Base-by-base conservation (phyloP, 139 green algal genomes). In the Micractinium conductrix region DNA sequence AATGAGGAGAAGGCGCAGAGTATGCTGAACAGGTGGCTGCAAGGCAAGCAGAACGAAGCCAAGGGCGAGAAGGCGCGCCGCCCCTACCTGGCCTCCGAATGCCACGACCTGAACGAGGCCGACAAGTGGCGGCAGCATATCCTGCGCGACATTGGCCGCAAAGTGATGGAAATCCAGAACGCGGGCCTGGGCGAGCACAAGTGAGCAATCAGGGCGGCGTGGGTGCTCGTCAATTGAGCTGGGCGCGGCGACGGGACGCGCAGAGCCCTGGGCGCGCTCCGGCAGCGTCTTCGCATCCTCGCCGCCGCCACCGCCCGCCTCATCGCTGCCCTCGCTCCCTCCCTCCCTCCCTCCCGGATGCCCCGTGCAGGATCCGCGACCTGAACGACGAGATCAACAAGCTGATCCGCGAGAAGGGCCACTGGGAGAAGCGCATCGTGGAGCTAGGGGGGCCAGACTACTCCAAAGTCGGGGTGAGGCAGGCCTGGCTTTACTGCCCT, bases 351-450 rank as follows among this genome's bases (percentile, higher is more conserved):
- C n/a, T 30, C 10, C 19, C n/a, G n/a, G n/a, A n/a, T n/a, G n/a
- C n/a, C n/a, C 2, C n/a, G 4, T 71, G 76, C 89, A 98, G 95
- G 37, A 92, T 99, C 19, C 94, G 97, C 9, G 97, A 99, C 80
- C 87, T 99, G 14, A 99, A 99, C 80, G 97, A 99, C 78, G 97
- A 99, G 73, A 99, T 99, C 90, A 99, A 99, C 92, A 99, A 99
- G 88, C 92, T 99, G 0, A 98, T 99, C 2, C 89, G 96, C 3
- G 97, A 99, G 73, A 99, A 99, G 85, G 93, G 92, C 38, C 96
- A 98, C 90, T 99, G 97, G 97, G 97, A 99, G 89, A 88, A 88
- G 38, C 93, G 95, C 14, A 99, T 99, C 45, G 89, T 98, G 35
- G 93, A 99, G 89, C 92, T 99, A 28, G 97, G 97, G 0, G 97